Conservation (phyloP, 805 yeast species). For the Yamadazyma endophytica region DNA sequence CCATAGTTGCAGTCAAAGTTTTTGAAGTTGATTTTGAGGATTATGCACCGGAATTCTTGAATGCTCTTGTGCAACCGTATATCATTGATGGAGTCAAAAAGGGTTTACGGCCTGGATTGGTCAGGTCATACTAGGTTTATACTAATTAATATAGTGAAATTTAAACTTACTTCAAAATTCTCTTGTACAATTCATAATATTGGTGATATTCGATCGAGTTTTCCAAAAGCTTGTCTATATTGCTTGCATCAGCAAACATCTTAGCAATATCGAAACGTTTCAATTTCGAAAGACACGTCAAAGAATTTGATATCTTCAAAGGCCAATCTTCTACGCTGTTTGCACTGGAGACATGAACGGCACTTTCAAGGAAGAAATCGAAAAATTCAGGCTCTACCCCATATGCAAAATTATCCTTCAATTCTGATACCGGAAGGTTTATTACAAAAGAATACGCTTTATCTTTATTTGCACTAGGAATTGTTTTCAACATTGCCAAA, state of each 20-base stretch:
- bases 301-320: slow-evolving; percentile 14
- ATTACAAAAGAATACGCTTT: slow-evolving; percentile 36
- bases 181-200: too few species aligned
- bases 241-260: slow-evolving; percentile 23
- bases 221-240: slow-evolving; percentile 11
- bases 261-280: slow-evolving; percentile 27
- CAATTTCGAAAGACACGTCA: slow-evolving; percentile 24
- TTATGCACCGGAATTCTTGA: slow-evolving; percentile 35
- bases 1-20: slow-evolving; percentile 30
- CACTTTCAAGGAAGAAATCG: slow-evolving; percentile 45
- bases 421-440: slow-evolving; percentile 17
- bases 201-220: too few species aligned
- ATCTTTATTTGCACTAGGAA: slow-evolving; percentile 21
- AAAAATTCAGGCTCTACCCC: slow-evolving; percentile 51
- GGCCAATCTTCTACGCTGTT: slow-evolving; percentile 12
- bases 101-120: slow-evolving; percentile 28
- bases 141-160: too few species aligned
- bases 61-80: slow-evolving; percentile 41
- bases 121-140: slow-evolving; percentile 5
- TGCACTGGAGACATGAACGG: slow-evolving; percentile 13
- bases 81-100: slow-evolving; percentile 20
- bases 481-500: slow-evolving; percentile 19
- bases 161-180: too few species aligned
- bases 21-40: slow-evolving; percentile 36
- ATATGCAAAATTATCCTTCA: slow-evolving; percentile 29